Conservation (phyloP, 257 asterid genomes). For the Solanum acaule region DNA sequence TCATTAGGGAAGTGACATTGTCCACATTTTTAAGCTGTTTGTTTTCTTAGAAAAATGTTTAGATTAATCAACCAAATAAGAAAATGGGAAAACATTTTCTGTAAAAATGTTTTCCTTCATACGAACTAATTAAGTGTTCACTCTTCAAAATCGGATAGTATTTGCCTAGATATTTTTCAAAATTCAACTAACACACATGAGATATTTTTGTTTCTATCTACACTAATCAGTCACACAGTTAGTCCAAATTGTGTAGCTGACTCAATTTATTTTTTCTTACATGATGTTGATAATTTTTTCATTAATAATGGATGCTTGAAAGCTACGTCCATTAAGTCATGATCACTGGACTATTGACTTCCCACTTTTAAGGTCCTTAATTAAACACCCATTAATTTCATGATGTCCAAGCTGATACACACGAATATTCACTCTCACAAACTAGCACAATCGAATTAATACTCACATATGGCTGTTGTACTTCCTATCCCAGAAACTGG, state of each 20-base stretch:
- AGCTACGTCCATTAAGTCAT: not conserved
- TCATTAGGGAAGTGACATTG: too few species aligned
- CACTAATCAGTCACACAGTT: not conserved
- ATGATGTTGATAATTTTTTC: not conserved
- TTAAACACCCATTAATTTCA: not conserved
- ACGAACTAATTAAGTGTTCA: too few species aligned
- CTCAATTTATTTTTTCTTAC: not conserved
- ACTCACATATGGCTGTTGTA: not conserved
- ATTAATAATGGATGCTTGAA: not conserved
- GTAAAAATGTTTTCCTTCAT: too few species aligned
- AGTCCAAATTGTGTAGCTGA: not conserved
- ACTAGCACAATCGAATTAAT: too few species aligned
- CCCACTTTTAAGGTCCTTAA: not conserved
- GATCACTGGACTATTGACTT: not conserved
- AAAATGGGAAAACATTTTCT: too few species aligned
- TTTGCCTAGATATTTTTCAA: too few species aligned
- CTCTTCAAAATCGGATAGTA: too few species aligned
- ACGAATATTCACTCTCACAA: not conserved
- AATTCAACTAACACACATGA: not conserved
- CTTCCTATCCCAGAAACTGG: constrained; percentile 18
- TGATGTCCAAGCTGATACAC: not conserved
- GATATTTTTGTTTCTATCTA: not conserved
- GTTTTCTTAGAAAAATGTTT: too few species aligned
- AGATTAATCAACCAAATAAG: too few species aligned
- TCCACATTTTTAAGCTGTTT: too few species aligned